A percentile compares a stretch with the other conserved stretches of the same genome.
These are phyloP conservation scores for Paxillus rubicundulus DNA, from an alignment of 768 basidiomycete species.

Conservation along the genomic window DNA sequence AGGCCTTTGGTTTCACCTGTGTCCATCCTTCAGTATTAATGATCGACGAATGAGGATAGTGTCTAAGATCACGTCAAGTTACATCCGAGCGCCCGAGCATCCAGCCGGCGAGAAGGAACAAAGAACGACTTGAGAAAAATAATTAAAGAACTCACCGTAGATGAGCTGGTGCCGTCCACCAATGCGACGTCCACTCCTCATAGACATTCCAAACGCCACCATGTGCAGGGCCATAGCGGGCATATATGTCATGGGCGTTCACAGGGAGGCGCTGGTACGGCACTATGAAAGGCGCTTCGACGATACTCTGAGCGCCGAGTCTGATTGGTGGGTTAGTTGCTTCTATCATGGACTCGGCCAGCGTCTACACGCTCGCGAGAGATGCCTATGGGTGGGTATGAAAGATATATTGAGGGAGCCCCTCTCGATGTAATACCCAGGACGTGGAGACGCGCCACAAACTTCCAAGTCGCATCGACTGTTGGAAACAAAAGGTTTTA, in stretches of 20 bases:
- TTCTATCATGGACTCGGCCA: background rate
- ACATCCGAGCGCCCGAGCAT: background rate
- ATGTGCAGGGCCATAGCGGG: background rate
- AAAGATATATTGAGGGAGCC: background rate
- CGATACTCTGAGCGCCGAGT: background rate
- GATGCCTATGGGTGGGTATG: background rate
- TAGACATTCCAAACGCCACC: background rate
- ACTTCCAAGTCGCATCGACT: too few species aligned
- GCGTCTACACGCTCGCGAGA: background rate
- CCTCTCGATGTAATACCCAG: background rate
- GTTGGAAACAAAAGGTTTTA: too few species aligned
- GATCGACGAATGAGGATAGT: background rate
- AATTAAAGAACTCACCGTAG: slow-evolving; percentile 1
- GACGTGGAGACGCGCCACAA: background rate
- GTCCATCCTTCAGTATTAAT: background rate
- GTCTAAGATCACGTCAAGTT: background rate
- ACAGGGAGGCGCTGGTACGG: background rate
- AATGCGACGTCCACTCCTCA: background rate
- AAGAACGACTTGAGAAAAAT: background rate
- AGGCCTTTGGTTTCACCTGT: background rate
- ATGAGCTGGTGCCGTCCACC: background rate
- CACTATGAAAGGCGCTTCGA: background rate
- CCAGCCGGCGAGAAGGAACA: background rate
- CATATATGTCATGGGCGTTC: background rate
- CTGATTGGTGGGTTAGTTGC: background rate